Base-by-base conservation (phyloP, 139 green algal genomes). In the Yamagishiella unicocca region DNA sequence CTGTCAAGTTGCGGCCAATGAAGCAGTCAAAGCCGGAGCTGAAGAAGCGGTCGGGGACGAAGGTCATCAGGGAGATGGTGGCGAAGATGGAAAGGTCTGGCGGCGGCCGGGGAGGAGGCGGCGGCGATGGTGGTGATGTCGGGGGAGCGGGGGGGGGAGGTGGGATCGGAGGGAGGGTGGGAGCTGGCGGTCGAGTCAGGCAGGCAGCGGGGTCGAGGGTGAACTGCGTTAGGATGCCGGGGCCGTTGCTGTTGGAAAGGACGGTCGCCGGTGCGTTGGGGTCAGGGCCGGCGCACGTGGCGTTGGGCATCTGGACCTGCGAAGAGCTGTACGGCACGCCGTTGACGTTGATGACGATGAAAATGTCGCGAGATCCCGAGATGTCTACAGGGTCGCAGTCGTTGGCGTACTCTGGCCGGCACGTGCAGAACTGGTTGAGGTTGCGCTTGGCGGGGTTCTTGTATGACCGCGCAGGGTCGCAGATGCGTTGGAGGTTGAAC, bases 361-460 rank as follows among this genome's bases (percentile, higher is more conserved):
- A 81, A 14, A 87, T 29, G 35, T 42, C 5, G 33, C 3, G 2
- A 2, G 82, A 25, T 8, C 33, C 12, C 25, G 67, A 71, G 27
- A 87, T 70, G 46, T 87, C 82, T 0, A 87, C 82, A 14, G 67
- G 67, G 82, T 81, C 67, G 82, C 82, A 87, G 35, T 43, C 31
- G 35, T 8, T 45, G 1, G 12, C 67, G 64, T 24, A 37, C 9
- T 38, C 43, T 24, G 64, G 81, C 0, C 50, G 31, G 66, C 82
- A 87, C 0, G 67, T 87, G 82, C 82, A 87, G 46, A 64, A 17
- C 64, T 66, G 62, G 66, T 86, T 77, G 17, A 53, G 31, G 42
- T 77, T 78, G 79, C 79, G 79, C 61, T 45, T 45, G n/a, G 62
- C 80, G 29, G 64, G 33, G 62, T 86, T 86, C 27, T 54, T 53